Base-by-base conservation (phyloP, 768 basidiomycete genomes). In the Goffeauzyma gilvescens region DNA sequence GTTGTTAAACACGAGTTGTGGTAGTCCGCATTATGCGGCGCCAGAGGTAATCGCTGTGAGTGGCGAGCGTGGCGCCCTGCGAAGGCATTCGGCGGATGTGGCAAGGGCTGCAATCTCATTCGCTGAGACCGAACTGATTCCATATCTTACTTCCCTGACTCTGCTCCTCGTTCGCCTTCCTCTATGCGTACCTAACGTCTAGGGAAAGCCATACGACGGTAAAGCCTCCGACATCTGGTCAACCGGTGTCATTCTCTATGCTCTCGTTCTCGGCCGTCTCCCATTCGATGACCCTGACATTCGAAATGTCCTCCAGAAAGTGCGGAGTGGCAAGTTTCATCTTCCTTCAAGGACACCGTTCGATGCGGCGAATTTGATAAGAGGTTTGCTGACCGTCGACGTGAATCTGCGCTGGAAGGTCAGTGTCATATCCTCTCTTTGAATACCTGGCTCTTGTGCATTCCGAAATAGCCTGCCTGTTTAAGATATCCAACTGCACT, bases 221-320 rank as follows among this genome's bases (percentile, higher is more conserved):
- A 79, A 77, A 31, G 79, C 82, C 5, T 83, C 85, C 2, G 89
- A 93, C 63, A 83, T 95, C 55, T 95, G 87, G 87, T 89, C 85
- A 52, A 86, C 86, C 48, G 89, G 89, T 18, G 83, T 95, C 33
- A 86, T 90, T 52, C 74, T 93, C 37, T 93, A 74, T 62, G 82
- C 86, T 23, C 73, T 95, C 35, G 71, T 93, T 30, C 83, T 84
- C 23, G 86, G 89, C 9, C 69, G 81, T 42, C 77, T 95, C 15
- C 89, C 89, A 5, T 95, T 93, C 55, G 89, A 93, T 56, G 85
- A 93, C 69, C 79, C 81, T 66, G 79, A 87, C 38, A 65, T 67
- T 35, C 52, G 63, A 14, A 52, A 66, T 3, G 71, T 95, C 27
- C 71, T 96, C 18, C 66, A 72, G 36, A 90, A 90, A 62, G 89